Conservation (phyloP, 768 basidiomycete species). For the Trametes coccinea region DNA sequence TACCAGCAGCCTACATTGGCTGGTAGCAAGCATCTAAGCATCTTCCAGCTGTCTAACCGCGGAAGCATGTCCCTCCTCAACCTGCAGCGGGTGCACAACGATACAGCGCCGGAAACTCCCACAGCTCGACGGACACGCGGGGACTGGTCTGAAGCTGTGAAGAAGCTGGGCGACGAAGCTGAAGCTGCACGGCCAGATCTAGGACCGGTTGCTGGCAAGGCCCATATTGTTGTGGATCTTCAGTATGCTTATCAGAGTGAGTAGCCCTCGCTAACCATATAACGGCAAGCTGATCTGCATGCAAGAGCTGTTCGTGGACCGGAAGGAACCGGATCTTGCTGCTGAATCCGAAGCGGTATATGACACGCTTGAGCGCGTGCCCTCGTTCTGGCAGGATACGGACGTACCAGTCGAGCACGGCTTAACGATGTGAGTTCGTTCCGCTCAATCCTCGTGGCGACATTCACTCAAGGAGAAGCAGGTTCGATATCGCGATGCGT, state of each 20-base stretch:
- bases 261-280: slow-evolving; percentile 10
- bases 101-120: slow-evolving; percentile 15
- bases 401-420: slow-evolving; percentile 52
- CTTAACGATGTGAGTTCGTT: slow-evolving; percentile 55
- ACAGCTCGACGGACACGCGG: not conserved
- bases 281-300: not conserved
- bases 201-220: slow-evolving; percentile 48
- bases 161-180: slow-evolving; percentile 36
- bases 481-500: slow-evolving; percentile 63
- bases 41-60: slow-evolving; percentile 50
- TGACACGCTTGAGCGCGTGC: slow-evolving; percentile 53
- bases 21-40: slow-evolving; percentile 30
- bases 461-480: slow-evolving; percentile 29
- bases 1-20: slow-evolving; percentile 31
- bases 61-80: slow-evolving; percentile 50
- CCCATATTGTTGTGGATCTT: slow-evolving; percentile 50
- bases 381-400: slow-evolving; percentile 55
- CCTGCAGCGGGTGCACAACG: slow-evolving; percentile 29
- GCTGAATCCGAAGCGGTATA: slow-evolving; percentile 43
- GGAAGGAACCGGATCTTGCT: slow-evolving; percentile 10
- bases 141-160: slow-evolving; percentile 43
- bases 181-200: slow-evolving; percentile 35
- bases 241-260: slow-evolving; percentile 56
- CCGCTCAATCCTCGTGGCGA: not conserved
- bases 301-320: slow-evolving; percentile 25